These are phyloP conservation scores for Claviceps africana DNA, from an alignment of 2,329 filamentous ascomycete genomes.

Conservation along the genomic window DNA sequence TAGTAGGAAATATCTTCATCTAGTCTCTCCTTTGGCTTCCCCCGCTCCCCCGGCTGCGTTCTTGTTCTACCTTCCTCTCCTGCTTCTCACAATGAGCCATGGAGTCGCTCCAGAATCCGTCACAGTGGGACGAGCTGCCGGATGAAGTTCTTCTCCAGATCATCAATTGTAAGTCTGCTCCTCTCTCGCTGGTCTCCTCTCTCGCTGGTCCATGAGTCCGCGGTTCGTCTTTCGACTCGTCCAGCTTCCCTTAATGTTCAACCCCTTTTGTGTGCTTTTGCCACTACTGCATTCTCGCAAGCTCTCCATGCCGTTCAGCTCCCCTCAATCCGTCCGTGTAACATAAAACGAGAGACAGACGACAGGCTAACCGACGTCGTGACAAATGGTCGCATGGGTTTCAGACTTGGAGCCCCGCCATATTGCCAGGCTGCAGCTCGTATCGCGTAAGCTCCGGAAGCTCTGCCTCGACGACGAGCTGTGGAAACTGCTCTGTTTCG, in stretches of 20 bases:
- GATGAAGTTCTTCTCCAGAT: constrained; percentile 52
- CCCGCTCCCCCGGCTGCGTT: not conserved
- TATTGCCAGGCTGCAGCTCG: constrained; percentile 52
- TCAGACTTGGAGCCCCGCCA: constrained; percentile 23
- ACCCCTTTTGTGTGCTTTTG: not conserved
- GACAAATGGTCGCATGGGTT: not conserved
- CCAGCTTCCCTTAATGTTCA: not conserved
- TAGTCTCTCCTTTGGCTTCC: not conserved
- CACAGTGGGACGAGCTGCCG: constrained; percentile 37
- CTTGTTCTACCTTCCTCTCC: not conserved
- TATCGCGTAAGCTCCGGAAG: constrained; percentile 50
- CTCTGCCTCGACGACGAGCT: constrained; percentile 60
- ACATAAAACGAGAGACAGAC: not conserved
- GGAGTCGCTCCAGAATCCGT: constrained; percentile 11
- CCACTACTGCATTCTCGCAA: not conserved
- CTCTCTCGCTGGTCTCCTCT: not conserved
- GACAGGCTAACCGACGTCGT: not conserved
- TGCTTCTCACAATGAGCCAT: constrained; percentile 14
- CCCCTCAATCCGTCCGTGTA: not conserved
- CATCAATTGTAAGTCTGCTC: constrained; percentile 41
- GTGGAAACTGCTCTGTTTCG: constrained; percentile 66
- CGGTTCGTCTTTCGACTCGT: not conserved
- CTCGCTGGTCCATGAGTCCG: not conserved
- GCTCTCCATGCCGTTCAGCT: not conserved
- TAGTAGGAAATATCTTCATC: not conserved